A percentile compares a stretch with the other conserved stretches of the same genome.
These are phyloP conservation scores for Apiosordaria backusii DNA, from an alignment of 495 filamentous ascomycete species.

Conservation along the genomic window DNA sequence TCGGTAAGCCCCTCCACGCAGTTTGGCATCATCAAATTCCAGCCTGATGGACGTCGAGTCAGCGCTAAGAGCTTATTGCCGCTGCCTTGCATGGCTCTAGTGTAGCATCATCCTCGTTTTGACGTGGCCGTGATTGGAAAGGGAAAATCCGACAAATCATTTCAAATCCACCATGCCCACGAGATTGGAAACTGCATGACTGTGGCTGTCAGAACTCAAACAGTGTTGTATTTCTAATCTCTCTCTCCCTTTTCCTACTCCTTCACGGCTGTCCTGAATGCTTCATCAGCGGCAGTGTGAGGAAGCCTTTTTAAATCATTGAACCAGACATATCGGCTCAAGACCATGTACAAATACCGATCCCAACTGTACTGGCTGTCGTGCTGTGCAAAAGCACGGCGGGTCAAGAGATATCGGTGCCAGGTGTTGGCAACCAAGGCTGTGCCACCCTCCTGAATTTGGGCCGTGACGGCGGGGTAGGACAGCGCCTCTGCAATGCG, in stretches of 20 bases:
- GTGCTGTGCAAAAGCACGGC: constrained; percentile 37
- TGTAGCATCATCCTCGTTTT: background rate
- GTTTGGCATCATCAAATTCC: background rate
- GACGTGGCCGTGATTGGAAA: too few relatives aligned
- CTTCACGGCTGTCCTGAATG: background rate
- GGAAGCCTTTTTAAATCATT: constrained; percentile 38
- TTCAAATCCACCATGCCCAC: too few relatives aligned
- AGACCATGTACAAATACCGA: constrained; percentile 40
- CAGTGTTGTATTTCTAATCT: background rate
- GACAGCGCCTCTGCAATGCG: constrained; percentile 36
- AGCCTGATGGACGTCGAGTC: constrained; percentile 6
- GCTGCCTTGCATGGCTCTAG: background rate
- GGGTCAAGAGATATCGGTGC: constrained; percentile 35
- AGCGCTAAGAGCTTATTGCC: constrained; percentile 4
- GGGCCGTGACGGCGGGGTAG: constrained; percentile 25
- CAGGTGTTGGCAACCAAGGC: constrained; percentile 37
- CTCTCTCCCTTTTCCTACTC: background rate
- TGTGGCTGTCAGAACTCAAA: background rate
- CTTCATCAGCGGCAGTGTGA: background rate
- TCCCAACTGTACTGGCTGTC: constrained; percentile 43
- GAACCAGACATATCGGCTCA: constrained; percentile 45
- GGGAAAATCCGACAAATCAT: too few relatives aligned
- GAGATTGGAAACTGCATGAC: background rate
- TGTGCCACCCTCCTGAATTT: constrained; percentile 24
- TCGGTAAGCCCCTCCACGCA: background rate